Conservation (phyloP, 768 basidiomycete species). For the Lyophyllum atratum region DNA sequence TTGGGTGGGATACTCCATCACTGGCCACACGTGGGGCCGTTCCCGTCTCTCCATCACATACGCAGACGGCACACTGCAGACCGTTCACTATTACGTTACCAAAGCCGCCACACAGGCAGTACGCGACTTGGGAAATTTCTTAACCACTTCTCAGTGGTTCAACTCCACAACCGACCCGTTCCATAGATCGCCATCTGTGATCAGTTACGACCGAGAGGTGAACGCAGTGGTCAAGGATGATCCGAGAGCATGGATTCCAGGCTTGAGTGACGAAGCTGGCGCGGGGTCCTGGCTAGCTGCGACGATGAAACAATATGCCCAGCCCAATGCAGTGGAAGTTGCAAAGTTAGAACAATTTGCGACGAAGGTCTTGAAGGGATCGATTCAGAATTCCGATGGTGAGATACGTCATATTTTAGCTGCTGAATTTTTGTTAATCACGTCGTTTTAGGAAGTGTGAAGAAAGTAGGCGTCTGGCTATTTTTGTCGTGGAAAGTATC, state of each 20-base stretch:
- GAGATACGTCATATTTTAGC: background rate
- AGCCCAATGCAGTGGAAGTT: slow-evolving; percentile 55
- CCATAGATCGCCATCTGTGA: slow-evolving; percentile 52
- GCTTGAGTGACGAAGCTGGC: slow-evolving; percentile 60
- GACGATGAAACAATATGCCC: slow-evolving; percentile 56
- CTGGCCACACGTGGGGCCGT: slow-evolving; percentile 46
- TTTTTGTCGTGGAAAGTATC: background rate
- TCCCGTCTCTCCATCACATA: slow-evolving; percentile 51
- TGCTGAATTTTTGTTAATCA: background rate
- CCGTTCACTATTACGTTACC: slow-evolving; percentile 53
- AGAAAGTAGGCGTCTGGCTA: slow-evolving; percentile 38
- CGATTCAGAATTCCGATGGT: slow-evolving; percentile 53
- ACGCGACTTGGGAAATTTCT: slow-evolving; percentile 52
- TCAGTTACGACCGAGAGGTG: slow-evolving; percentile 54
- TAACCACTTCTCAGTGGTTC: slow-evolving; percentile 58
- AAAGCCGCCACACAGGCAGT: slow-evolving; percentile 46
- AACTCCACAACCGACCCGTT: slow-evolving; percentile 51
- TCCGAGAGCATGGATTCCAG: slow-evolving; percentile 60
- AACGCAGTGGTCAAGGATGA: slow-evolving; percentile 53
- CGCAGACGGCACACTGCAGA: slow-evolving; percentile 51
- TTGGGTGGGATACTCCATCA: slow-evolving; percentile 52
- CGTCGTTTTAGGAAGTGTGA: slow-evolving; percentile 43
- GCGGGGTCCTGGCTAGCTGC: slow-evolving; percentile 61
- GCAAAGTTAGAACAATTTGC: slow-evolving; percentile 52
- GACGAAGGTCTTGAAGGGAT: slow-evolving; percentile 47